Conservation (phyloP, 371 early-diverging fungal genomes). For the Rhizopus sp. region DNA sequence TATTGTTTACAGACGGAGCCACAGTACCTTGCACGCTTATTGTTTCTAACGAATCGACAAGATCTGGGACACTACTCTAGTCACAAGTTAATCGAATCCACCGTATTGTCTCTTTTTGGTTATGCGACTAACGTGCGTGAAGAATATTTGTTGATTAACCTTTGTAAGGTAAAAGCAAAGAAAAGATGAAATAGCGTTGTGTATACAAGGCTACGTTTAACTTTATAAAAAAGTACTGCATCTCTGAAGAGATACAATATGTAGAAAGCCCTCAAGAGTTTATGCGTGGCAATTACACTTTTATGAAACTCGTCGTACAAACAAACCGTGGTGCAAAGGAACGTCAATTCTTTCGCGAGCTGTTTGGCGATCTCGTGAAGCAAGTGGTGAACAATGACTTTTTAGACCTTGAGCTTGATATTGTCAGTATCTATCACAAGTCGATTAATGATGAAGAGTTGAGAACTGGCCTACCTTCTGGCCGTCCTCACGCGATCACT, state of each 20-base stretch:
- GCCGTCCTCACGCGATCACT: constrained; percentile 75
- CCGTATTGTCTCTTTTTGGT: constrained; percentile 93
- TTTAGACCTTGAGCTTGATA: constrained; percentile 91
- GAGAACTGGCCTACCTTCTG: constrained; percentile 81
- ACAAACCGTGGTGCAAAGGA: constrained; percentile 96
- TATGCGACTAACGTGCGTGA: constrained; percentile 96
- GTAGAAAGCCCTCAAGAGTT: constrained; percentile 86
- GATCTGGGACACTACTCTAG: constrained; percentile 46
- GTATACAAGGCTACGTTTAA: background rate
- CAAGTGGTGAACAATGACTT: constrained; percentile 73
- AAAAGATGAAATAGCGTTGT: background rate
- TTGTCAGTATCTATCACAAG: constrained; percentile 86
- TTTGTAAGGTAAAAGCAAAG: constrained; percentile 76
- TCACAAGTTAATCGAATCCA: constrained; percentile 80
- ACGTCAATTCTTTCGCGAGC: constrained; percentile 84
- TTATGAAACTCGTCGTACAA: constrained; percentile 93
- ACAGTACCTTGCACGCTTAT: constrained; percentile 80
- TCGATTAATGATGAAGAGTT: constrained; percentile 90
- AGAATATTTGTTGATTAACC: constrained; percentile 94
- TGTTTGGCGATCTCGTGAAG: constrained; percentile 82
- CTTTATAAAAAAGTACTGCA: constrained; percentile 60
- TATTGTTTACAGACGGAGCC: constrained; percentile 98
- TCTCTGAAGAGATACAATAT: constrained; percentile 87
- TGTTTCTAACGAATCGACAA: constrained; percentile 75
- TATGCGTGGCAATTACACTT: constrained; percentile 91